These are phyloP conservation scores for Cadophora sp. DNA, from an alignment of 2,329 filamentous ascomycete species.

Conservation along the genomic window DNA sequence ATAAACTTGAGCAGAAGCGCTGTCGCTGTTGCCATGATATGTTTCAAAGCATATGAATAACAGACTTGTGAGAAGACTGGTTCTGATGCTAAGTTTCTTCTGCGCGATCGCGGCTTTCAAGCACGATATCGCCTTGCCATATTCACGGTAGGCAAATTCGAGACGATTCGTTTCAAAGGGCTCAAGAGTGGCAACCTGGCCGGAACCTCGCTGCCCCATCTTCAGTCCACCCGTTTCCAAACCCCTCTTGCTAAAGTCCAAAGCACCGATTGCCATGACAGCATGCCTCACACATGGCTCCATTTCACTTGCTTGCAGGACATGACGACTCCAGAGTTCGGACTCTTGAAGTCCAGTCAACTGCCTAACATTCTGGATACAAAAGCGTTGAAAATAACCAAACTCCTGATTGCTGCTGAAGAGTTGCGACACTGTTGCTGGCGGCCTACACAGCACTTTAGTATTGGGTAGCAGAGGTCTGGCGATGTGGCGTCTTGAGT, in stretches of 20 bases:
- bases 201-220: not conserved
- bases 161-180: not conserved
- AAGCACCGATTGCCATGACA: conserved; percentile 30
- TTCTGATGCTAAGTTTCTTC: not conserved
- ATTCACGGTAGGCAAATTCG: conserved; percentile 20
- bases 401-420: conserved; percentile 27
- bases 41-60: conserved; percentile 19
- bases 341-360: conserved; percentile 24
- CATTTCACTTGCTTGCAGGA: conserved; percentile 26
- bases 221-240: not conserved
- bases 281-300: conserved; percentile 28
- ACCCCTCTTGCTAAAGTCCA: no score
- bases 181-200: not conserved
- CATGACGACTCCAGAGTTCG: conserved; percentile 24
- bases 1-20: not conserved
- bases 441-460: conserved; percentile 1
- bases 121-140: conserved; percentile 4
- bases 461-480: not conserved
- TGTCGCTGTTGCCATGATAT: conserved; percentile 12
- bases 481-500: not conserved
- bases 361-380: conserved; percentile 17
- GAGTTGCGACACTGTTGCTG: not conserved
- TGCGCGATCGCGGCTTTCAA: not conserved
- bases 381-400: conserved; percentile 29
- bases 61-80: conserved; percentile 14